Conservation (phyloP, 176 grass and related monocot species). For the Eleusine coracana region DNA sequence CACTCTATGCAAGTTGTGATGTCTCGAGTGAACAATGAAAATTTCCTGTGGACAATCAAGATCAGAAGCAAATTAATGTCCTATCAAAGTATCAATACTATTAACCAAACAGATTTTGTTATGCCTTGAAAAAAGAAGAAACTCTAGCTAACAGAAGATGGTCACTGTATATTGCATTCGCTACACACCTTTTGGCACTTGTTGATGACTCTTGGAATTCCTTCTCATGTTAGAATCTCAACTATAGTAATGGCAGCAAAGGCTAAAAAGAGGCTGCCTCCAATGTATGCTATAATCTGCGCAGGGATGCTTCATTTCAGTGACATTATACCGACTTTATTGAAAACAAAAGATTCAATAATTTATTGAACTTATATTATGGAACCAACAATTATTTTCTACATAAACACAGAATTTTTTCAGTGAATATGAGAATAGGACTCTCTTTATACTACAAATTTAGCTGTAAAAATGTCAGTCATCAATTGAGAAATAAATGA, state of each 20-base stretch:
- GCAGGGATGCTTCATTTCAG: constrained; percentile 21
- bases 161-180: not conserved
- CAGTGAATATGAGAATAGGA: not conserved
- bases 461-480: not conserved
- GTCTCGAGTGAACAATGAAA: constrained; percentile 3
- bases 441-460: not conserved
- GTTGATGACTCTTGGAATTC: constrained; percentile 25
- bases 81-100: not conserved
- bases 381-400: not conserved
- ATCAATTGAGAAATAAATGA: not conserved
- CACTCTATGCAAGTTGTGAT: constrained; percentile 7
- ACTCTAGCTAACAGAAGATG: not conserved
- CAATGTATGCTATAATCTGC: constrained; percentile 92
- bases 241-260: constrained; percentile 83
- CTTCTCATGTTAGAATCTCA: constrained; percentile 67
- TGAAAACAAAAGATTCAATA: constrained; percentile 13
- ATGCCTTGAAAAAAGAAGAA: not conserved
- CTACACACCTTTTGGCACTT: constrained; percentile 33
- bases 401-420: constrained; percentile 12
- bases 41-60: constrained; percentile 26
- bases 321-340: not conserved
- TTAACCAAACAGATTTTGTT: not conserved
- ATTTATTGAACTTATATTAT: not conserved
- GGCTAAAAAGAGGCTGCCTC: constrained; percentile 86
- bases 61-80: not conserved